Percentiles rank a stretch among this genome's conserved stretches.
These are phyloP conservation scores for Austroboletus novae-zelandiae DNA, from an alignment of 1,284 basidiomycete species.

Conservation along the genomic window DNA sequence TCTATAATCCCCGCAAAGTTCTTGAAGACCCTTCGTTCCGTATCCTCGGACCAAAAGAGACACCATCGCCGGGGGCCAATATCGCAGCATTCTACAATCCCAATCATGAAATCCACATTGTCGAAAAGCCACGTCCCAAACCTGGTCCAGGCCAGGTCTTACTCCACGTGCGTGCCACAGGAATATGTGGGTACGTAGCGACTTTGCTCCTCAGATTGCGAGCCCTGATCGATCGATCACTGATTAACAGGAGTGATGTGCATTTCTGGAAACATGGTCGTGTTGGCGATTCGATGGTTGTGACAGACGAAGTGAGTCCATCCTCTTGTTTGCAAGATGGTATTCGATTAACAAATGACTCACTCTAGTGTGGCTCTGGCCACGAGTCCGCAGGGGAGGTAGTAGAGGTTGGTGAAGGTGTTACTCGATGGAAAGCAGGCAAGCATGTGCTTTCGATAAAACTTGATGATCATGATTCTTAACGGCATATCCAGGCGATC, in stretches of 20 bases:
- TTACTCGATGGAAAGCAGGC: conserved; percentile 60
- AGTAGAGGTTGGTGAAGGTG: conserved; percentile 57
- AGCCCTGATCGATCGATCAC: background rate
- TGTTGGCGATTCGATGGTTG: conserved; percentile 64
- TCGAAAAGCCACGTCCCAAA: conserved; percentile 54
- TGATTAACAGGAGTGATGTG: conserved; percentile 48
- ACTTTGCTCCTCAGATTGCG: background rate
- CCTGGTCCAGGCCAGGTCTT: conserved; percentile 62
- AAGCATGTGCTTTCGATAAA: conserved; percentile 4
- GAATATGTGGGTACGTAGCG: conserved; percentile 54
- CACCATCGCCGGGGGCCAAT: conserved; percentile 44
- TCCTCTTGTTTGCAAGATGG: background rate
- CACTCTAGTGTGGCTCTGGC: conserved; percentile 53
- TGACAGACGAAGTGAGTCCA: conserved; percentile 51
- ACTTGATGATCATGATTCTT: background rate
- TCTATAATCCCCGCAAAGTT: conserved; percentile 52
- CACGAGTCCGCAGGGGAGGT: conserved; percentile 67
- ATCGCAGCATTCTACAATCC: conserved; percentile 63
- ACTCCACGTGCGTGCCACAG: conserved; percentile 59
- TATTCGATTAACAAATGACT: background rate
- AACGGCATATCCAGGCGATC: conserved; percentile 42
- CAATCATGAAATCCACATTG: conserved; percentile 56
- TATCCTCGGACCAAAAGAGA: conserved; percentile 46
- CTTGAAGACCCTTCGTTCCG: conserved; percentile 52
- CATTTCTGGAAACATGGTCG: conserved; percentile 68